Evolutionary conservation across 805 yeast genomes (phyloP).

Genomic region (Ogataea thermomethanolica): DNA sequence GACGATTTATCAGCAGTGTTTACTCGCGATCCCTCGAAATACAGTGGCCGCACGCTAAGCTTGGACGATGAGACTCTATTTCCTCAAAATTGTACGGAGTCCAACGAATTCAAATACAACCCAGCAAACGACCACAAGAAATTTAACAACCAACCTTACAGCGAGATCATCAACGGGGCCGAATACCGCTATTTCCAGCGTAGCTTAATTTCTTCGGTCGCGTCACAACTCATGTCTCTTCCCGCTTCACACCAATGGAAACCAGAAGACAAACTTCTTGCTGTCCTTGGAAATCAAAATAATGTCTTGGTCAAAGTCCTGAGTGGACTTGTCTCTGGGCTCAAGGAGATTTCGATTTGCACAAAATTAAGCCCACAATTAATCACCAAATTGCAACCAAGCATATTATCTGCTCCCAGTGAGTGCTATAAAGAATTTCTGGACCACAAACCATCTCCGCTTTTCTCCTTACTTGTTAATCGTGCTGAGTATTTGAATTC

Average conservation of each 20-base stretch:
- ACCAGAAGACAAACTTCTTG: slow-evolving; percentile 23
- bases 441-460: slow-evolving; percentile 15
- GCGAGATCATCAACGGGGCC: slow-evolving; percentile 22
- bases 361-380: slow-evolving; percentile 15
- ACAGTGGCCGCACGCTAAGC: slow-evolving; percentile 24
- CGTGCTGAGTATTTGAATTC: slow-evolving; percentile 43
- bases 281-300: slow-evolving; percentile 19
- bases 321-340: slow-evolving; percentile 37
- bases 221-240: slow-evolving; percentile 34
- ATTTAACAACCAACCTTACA: slow-evolving; percentile 28
- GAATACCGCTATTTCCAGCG: slow-evolving; percentile 31
- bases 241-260: slow-evolving; percentile 29
- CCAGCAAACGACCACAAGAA: slow-evolving; percentile 23
- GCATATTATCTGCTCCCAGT: slow-evolving; percentile 33
- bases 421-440: slow-evolving; percentile 23
- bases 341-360: slow-evolving; percentile 25
- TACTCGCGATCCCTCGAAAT: background rate
- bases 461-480: slow-evolving; percentile 28
- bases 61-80: slow-evolving; percentile 20
- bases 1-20: slow-evolving; percentile 1
- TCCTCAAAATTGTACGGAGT: slow-evolving; percentile 14
- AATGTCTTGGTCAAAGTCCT: slow-evolving; percentile 37
- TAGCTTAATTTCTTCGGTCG: slow-evolving; percentile 35
- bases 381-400: slow-evolving; percentile 23
- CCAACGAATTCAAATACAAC: slow-evolving; percentile 14